Evolutionary conservation across 805 yeast species (phyloP).

Genomic region (Myxozyma nipponensis): DNA sequence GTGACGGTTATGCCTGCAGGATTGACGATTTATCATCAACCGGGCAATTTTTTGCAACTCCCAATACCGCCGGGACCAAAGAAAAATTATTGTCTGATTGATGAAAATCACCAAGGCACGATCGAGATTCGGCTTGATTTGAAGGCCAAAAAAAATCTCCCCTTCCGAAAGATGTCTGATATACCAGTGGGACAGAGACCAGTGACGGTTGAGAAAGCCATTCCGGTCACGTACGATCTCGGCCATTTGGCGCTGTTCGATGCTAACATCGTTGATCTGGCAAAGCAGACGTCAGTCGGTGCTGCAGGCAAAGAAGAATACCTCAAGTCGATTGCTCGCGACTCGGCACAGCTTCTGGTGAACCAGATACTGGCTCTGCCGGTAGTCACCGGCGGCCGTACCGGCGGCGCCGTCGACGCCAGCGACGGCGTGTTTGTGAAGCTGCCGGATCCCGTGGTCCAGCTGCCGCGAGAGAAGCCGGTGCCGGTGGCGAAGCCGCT

Average conservation of each 20-base stretch:
- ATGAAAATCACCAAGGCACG: too few species aligned
- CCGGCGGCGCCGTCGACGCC: slow-evolving; percentile 56
- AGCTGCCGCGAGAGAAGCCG: slow-evolving; percentile 91
- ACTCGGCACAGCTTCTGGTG: slow-evolving; percentile 84
- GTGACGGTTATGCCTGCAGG: too few species aligned
- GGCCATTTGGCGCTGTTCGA: slow-evolving; percentile 91
- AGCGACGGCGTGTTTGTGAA: slow-evolving; percentile 68
- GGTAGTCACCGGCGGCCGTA: slow-evolving; percentile 77
- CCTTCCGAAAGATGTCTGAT: neutral
- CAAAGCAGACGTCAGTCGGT: slow-evolving; percentile 44
- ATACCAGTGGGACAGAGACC: slow-evolving; percentile 41
- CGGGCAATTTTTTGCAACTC: too few species aligned
- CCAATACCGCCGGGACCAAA: too few species aligned
- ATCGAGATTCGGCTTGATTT: too few species aligned
- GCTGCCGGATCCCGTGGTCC: slow-evolving; percentile 78
- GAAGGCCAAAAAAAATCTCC: too few species aligned
- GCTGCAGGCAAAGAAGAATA: slow-evolving; percentile 54
- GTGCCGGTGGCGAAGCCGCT: slow-evolving; percentile 88
- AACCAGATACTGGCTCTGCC: slow-evolving; percentile 91
- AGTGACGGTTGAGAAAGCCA: slow-evolving; percentile 83
- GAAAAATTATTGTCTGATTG: too few species aligned
- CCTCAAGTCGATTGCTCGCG: slow-evolving; percentile 69
- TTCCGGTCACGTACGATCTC: slow-evolving; percentile 83
- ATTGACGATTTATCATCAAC: too few species aligned
- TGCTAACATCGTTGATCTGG: slow-evolving; percentile 71